These are phyloP conservation scores for Dorcoceras hygrometricum DNA, from an alignment of 257 asterid genomes.

Conservation along the genomic window DNA sequence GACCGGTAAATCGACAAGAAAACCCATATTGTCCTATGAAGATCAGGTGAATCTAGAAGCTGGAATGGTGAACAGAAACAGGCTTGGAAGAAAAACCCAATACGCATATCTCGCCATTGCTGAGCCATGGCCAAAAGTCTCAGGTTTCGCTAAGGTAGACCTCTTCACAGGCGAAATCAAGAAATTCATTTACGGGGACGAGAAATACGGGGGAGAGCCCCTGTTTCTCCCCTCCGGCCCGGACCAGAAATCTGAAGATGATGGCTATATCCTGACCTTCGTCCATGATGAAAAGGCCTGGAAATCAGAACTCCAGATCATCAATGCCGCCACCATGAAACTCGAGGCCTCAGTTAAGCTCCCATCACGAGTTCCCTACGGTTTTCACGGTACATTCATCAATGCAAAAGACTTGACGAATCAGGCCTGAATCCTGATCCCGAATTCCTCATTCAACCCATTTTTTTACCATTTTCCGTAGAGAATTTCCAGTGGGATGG, in stretches of 20 bases:
- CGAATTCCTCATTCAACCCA: background rate
- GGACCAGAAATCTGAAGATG: background rate
- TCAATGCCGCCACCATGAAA: conserved; percentile 17
- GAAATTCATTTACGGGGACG: conserved; percentile 12
- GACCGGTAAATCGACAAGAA: conserved; percentile 8
- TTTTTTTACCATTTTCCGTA: background rate
- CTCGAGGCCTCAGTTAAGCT: conserved; percentile 18
- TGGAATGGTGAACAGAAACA: conserved; percentile 22
- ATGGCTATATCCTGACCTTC: conserved; percentile 17
- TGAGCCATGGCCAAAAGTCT: conserved; percentile 27
- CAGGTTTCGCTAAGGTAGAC: conserved; percentile 20
- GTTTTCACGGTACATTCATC: conserved; percentile 29
- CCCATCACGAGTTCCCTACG: conserved; percentile 27
- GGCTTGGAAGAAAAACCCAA: conserved; percentile 17
- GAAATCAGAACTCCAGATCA: conserved; percentile 20
- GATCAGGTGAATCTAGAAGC: conserved; percentile 24
- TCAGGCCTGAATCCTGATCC: conserved; percentile 12
- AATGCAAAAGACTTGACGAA: conserved; percentile 4
- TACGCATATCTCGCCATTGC: conserved; percentile 23
- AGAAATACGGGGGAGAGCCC: conserved; percentile 24
- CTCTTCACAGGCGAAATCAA: conserved; percentile 10
- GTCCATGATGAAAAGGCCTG: conserved; percentile 24
- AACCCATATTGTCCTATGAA: background rate
- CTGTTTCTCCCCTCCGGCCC: conserved; percentile 4
- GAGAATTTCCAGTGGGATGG: conserved; percentile 13